Evolutionary conservation across 208 protist genomes (phyloP).

Genomic region (Wallacemonas sp.): DNA sequence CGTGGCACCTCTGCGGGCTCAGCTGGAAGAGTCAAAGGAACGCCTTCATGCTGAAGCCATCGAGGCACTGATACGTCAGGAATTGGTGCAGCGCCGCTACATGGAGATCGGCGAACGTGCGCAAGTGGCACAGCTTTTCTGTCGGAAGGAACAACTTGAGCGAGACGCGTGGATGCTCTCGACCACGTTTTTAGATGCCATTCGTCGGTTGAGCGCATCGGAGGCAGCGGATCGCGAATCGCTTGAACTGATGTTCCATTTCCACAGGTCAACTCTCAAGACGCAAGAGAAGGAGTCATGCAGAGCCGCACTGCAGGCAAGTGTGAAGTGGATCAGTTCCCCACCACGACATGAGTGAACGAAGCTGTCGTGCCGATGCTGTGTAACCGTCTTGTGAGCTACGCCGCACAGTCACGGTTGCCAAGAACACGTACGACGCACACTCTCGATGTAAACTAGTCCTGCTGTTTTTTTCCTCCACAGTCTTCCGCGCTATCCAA

Average conservation of each 20-base stretch:
- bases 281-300: neutral
- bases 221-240: slow-evolving; percentile 8
- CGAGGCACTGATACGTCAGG: slow-evolving; percentile 21
- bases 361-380: too few relatives aligned
- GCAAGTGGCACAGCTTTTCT: neutral
- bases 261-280: neutral
- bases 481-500: too few relatives aligned
- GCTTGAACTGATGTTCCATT: slow-evolving; percentile 5
- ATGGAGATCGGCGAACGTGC: slow-evolving; percentile 41
- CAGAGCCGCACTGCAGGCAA: neutral
- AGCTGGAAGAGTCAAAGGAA: neutral
- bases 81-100: slow-evolving; percentile 34
- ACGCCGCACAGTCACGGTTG: too few relatives aligned
- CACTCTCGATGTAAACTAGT: too few relatives aligned
- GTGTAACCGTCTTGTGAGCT: too few relatives aligned
- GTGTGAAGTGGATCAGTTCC: slow-evolving; percentile 3
- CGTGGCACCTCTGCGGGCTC: neutral
- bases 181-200: neutral
- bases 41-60: slow-evolving; percentile 7
- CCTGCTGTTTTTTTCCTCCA: too few relatives aligned
- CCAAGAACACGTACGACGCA: too few relatives aligned
- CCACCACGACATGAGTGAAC: too few relatives aligned
- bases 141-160: neutral
- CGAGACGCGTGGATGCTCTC: neutral
- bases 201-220: neutral